phyloP scores from a whole-genome alignment of 257 asterid genomes.

The Nemophila menziesii region DNA sequence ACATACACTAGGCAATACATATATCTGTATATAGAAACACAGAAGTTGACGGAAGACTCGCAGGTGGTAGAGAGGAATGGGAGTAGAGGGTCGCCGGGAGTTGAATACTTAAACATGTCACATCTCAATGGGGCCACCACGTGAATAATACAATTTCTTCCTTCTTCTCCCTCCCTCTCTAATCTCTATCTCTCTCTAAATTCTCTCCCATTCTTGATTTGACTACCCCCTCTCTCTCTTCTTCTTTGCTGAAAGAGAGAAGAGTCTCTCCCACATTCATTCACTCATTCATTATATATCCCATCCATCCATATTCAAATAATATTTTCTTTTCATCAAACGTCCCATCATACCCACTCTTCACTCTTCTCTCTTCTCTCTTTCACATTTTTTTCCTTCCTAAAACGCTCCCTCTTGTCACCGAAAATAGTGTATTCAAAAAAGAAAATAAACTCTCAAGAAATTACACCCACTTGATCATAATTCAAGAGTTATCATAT shows the following conservation, averaged over 20 bases:
- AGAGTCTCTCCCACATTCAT: neutral
- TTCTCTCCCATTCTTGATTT: slow-evolving; percentile 1
- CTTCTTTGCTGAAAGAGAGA: neutral
- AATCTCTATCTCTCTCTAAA: slow-evolving; percentile 7
- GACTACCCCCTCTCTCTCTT: neutral
- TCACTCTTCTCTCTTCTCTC: neutral
- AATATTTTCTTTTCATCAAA: neutral
- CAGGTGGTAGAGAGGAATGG: neutral
- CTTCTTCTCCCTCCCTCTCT: slow-evolving; percentile 1
- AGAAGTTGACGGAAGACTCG: neutral
- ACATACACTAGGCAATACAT: no score
- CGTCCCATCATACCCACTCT: slow-evolving; percentile 21
- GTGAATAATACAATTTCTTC: slow-evolving; percentile 7
- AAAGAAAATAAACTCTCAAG: neutral
- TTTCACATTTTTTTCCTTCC: neutral
- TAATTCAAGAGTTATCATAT: neutral
- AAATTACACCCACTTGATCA: neutral
- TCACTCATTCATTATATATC: no score
- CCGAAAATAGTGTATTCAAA: neutral
- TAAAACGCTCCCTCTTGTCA: slow-evolving; percentile 11
- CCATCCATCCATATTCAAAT: neutral
- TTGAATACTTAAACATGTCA: slow-evolving; percentile 19
- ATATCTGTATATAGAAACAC: neutral
- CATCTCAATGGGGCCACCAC: slow-evolving; percentile 19
- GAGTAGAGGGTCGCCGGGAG: slow-evolving; percentile 14